A percentile compares a stretch with the other conserved stretches of the same genome.
phyloP scores from a whole-genome alignment of 139 green algal species.

The Eudorina sp. region DNA sequence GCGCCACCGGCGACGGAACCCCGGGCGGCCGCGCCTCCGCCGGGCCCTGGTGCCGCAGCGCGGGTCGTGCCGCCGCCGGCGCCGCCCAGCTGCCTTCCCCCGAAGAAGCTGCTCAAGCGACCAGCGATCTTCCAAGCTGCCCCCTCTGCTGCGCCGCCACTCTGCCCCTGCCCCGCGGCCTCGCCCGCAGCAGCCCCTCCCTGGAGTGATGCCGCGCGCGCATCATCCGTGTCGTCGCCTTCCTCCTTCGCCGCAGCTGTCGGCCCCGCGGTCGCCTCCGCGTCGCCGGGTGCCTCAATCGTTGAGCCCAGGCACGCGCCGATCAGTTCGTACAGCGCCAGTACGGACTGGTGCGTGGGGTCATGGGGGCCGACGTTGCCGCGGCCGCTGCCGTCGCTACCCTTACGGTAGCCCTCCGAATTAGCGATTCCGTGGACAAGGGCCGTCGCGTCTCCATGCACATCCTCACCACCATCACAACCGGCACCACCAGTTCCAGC shows the following conservation, averaged over 20 bases:
- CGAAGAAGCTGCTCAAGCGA: not conserved
- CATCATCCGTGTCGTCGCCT: not conserved
- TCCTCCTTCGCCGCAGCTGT: not conserved
- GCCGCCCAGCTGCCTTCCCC: not conserved
- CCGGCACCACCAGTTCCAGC: too few relatives aligned
- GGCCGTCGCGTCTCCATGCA: too few relatives aligned
- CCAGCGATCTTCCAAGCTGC: not conserved
- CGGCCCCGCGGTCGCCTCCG: not conserved
- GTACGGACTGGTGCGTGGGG: constrained; percentile 55
- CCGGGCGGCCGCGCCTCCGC: too few relatives aligned
- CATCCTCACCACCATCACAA: too few relatives aligned
- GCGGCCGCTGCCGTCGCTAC: not conserved
- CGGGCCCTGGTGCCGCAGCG: too few relatives aligned
- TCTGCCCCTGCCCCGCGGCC: too few relatives aligned
- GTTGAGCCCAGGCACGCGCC: constrained; percentile 43
- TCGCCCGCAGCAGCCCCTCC: too few relatives aligned
- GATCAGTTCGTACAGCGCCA: constrained; percentile 62
- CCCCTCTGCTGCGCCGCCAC: not conserved
- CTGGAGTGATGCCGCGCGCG: too few relatives aligned
- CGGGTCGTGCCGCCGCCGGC: not conserved
- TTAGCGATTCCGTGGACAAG: too few relatives aligned
- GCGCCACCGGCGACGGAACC: not conserved
- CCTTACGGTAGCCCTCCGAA: too few relatives aligned
- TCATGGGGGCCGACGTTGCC: constrained; percentile 18
- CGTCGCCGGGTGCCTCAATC: not conserved